Percentiles rank a stretch among this genome's conserved stretches.
phyloP scores from a whole-genome alignment of 768 basidiomycete species.

The Boletus rubropictus region DNA sequence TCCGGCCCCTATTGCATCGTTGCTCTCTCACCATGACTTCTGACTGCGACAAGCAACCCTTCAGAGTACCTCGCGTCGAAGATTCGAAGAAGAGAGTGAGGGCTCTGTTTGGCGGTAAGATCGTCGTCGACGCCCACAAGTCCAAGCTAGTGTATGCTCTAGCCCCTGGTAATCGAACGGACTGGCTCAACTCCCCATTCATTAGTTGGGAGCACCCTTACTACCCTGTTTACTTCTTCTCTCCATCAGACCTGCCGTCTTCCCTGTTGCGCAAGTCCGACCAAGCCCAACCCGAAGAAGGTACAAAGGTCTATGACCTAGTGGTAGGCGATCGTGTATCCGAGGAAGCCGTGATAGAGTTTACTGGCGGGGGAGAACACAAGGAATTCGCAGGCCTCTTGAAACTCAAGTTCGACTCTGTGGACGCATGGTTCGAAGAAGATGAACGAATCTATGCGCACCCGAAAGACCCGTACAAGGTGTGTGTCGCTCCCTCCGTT shows the following conservation, averaged over 20 bases:
- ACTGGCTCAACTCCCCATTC: neutral
- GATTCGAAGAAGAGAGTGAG: slow-evolving; percentile 46
- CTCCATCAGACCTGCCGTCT: slow-evolving; percentile 38
- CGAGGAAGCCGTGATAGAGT: slow-evolving; percentile 35
- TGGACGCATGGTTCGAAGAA: slow-evolving; percentile 67
- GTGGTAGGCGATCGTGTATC: slow-evolving; percentile 38
- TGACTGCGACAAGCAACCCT: slow-evolving; percentile 25
- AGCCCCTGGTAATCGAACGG: neutral
- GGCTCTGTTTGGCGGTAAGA: slow-evolving; percentile 46
- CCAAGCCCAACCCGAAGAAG: slow-evolving; percentile 26
- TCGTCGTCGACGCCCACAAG: slow-evolving; percentile 50
- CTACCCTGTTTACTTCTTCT: slow-evolving; percentile 56
- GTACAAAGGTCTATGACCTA: slow-evolving; percentile 40
- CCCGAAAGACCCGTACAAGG: slow-evolving; percentile 68
- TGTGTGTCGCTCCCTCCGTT: slow-evolving; percentile 15
- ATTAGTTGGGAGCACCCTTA: slow-evolving; percentile 51
- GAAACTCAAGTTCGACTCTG: slow-evolving; percentile 43
- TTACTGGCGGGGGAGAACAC: slow-evolving; percentile 24
- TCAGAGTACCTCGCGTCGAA: slow-evolving; percentile 44
- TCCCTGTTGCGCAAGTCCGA: slow-evolving; percentile 35
- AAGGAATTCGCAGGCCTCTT: slow-evolving; percentile 42
- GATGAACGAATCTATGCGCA: slow-evolving; percentile 57
- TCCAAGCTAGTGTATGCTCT: slow-evolving; percentile 54
- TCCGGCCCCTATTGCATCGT: neutral
- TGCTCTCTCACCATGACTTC: slow-evolving; percentile 11